Conservation (phyloP, 2,329 filamentous ascomycete genomes). For the Botrytis elliptica region DNA sequence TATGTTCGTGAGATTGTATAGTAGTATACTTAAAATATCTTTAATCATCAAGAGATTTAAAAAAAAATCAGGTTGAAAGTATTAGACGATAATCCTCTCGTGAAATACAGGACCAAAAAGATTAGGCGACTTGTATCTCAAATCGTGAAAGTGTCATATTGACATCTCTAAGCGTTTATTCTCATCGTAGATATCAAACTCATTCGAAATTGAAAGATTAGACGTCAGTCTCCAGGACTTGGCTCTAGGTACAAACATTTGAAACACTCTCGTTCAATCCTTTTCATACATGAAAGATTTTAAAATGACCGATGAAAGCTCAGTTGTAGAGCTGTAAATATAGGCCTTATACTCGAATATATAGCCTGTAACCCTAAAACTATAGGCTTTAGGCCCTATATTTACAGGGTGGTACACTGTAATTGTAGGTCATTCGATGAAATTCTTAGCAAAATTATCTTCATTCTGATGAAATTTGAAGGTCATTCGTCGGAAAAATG, state of each 20-base stretch:
- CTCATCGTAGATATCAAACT: fast-evolving
- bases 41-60: fast-evolving
- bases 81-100: fast-evolving
- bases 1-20: fast-evolving
- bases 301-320: not conserved
- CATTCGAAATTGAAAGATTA: not conserved
- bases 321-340: not conserved
- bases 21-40: not conserved
- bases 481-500: not conserved
- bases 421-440: not conserved
- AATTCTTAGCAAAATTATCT: not conserved
- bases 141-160: not conserved
- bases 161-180: fast-evolving
- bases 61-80: fast-evolving
- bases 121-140: fast-evolving
- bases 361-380: fast-evolving
- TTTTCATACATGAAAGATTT: not conserved
- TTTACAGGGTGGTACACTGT: fast-evolving
- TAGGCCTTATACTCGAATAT: fast-evolving
- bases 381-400: not conserved
- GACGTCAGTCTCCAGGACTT: fast-evolving
- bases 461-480: not conserved
- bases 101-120: fast-evolving
- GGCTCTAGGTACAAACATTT: fast-evolving
- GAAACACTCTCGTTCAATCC: not conserved